Conservation (phyloP, 1,139 yeast genomes). For the Kurtzmaniella quercitrusa region DNA sequence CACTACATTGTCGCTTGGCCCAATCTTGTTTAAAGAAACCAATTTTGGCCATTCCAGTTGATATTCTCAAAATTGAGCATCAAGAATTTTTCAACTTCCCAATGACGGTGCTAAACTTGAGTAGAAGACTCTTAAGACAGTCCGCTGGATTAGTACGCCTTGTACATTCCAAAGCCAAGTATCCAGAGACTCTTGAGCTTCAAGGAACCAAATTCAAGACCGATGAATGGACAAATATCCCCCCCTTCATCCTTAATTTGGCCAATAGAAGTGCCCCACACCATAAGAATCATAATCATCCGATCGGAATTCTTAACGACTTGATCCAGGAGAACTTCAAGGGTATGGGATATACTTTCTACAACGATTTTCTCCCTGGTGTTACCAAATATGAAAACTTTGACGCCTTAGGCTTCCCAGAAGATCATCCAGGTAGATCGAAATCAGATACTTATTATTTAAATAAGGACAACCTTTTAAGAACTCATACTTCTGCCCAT, state of each 20-base stretch:
- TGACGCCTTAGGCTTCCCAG: slow-evolving; percentile 86
- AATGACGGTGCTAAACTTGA: neutral
- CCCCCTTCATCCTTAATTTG: slow-evolving; percentile 65
- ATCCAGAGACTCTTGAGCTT: slow-evolving; percentile 34
- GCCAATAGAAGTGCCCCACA: slow-evolving; percentile 57
- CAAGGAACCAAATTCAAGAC: slow-evolving; percentile 51
- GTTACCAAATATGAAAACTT: slow-evolving; percentile 83
- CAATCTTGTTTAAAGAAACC: too few relatives aligned
- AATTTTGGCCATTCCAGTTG: too few relatives aligned
- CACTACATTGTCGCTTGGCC: too few relatives aligned
- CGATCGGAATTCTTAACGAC: slow-evolving; percentile 79
- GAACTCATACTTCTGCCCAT: slow-evolving; percentile 98
- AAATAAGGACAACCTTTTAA: slow-evolving; percentile 62
- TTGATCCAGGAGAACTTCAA: slow-evolving; percentile 67
- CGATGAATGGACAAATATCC: slow-evolving; percentile 84
- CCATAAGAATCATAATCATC: slow-evolving; percentile 74
- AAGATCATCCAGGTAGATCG: slow-evolving; percentile 90
- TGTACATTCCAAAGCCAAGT: slow-evolving; percentile 7
- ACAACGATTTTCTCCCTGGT: slow-evolving; percentile 76
- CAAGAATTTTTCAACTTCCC: neutral
- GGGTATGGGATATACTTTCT: slow-evolving; percentile 71
- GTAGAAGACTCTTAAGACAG: neutral
- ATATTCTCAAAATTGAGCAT: too few relatives aligned
- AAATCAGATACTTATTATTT: slow-evolving; percentile 90
- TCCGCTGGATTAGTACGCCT: neutral